Base-by-base conservation (phyloP, 208 protist species). In the Trypanosoma boissoni region DNA sequence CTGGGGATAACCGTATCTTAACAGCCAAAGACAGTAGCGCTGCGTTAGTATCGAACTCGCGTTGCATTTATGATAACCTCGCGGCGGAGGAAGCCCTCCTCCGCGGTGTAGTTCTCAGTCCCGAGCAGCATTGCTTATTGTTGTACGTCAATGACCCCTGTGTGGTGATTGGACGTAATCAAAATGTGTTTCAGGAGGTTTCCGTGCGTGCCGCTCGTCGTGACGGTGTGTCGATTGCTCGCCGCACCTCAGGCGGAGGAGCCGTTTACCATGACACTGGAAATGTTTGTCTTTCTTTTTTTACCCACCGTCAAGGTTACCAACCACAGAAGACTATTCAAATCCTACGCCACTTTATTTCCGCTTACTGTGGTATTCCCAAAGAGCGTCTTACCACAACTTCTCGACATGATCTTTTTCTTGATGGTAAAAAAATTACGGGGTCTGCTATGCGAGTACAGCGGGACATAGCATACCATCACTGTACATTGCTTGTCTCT, bases 361-460 rank as follows among this genome's bases (percentile, higher is more conserved):
- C 64, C 39, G 46, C 45, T 44, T 39, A 59, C 3, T 88, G 58
- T 52, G 72, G 60, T 1, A 60, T 90, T 14, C 66, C 72, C 3
- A 54, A 71, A 2, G 43, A 65, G 3, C 56, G 80, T 4, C 36
- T 92, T 10, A 93, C 79, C 0, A 84, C 86, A 28, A 91, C 84
- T 1, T 61, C 50, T 20, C 75, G 89, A 24, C 64, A 90, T 67
- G 89, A 95, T 55, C 58, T 95, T 8, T 95, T 92, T 51, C 58
- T 95, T 0, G 85, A 93, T 51, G 78, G 71, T 4, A 76, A 59
- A 45, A 95, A 95, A 64, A 91, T 95, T 39, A 91, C 82, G 0
- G 89, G 89, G 0, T 93, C 86, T 0, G 89, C 89, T 1, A 95
- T 95, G 89, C 89, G 89, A 4, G 81, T 95, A 46, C 84, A 91